Percentiles rank a stretch among this genome's conserved stretches.
Conservation (phyloP, 805 yeast genomes). For the Sugiyamaella chiloensis region DNA sequence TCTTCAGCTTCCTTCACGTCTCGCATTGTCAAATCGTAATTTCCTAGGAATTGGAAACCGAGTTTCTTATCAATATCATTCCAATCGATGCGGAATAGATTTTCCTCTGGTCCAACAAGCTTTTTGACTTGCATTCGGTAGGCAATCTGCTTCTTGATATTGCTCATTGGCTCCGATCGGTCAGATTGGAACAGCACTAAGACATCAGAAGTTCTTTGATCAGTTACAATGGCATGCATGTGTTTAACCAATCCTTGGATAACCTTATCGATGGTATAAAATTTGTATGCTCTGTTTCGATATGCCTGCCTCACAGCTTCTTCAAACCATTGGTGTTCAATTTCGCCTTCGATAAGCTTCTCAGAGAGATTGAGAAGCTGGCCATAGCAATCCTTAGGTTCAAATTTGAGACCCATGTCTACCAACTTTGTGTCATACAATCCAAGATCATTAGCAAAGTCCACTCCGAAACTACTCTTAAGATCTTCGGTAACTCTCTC, state of each 20-base stretch:
- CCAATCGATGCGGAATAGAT: conserved; percentile 84
- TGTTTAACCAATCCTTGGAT: conserved; percentile 81
- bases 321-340: conserved; percentile 94
- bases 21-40: conserved; percentile 69
- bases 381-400: conserved; percentile 46
- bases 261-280: conserved; percentile 91
- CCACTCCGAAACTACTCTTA: conserved; percentile 39
- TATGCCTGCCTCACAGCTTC: conserved; percentile 94
- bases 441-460: conserved; percentile 84
- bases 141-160: conserved; percentile 82
- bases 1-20: conserved; percentile 69
- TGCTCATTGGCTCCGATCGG: conserved; percentile 58
- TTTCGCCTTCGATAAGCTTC: conserved; percentile 77
- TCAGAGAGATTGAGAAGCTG: conserved; percentile 77
- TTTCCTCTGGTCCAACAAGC: conserved; percentile 80
- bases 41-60: conserved; percentile 74
- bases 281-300: conserved; percentile 86
- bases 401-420: conserved; percentile 72
- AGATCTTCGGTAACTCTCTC: conserved; percentile 71
- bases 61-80: conserved; percentile 51
- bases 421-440: conserved; percentile 75
- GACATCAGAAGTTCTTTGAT: conserved; percentile 75
- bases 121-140: conserved; percentile 86
- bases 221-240: conserved; percentile 78
- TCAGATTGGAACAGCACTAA: conserved; percentile 80